Conservation (phyloP, 305 asterid genomes). For the Rubia balearica region DNA sequence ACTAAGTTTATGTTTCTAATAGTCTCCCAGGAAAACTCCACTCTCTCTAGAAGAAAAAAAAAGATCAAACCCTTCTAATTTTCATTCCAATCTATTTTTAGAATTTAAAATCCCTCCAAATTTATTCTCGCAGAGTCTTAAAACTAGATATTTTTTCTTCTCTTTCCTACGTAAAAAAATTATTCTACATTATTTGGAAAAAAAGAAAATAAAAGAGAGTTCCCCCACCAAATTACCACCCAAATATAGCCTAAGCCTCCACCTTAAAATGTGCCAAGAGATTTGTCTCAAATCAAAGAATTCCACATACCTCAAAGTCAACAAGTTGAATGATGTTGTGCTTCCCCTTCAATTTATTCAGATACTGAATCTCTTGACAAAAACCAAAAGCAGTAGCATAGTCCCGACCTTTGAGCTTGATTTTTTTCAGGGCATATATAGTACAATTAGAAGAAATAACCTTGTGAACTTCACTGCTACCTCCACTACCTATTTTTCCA, state of each 20-base stretch:
- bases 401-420: slow-evolving; percentile 96
- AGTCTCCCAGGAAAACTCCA: background rate
- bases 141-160: background rate
- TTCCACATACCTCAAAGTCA: slow-evolving; percentile 68
- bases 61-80: too few species aligned
- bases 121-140: background rate
- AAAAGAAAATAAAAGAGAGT: background rate
- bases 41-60: background rate
- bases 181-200: background rate
- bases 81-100: background rate
- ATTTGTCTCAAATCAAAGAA: background rate
- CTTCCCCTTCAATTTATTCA: slow-evolving; percentile 74
- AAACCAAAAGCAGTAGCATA: slow-evolving; percentile 93
- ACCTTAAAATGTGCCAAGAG: background rate
- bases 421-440: slow-evolving; percentile 87
- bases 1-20: too few species aligned
- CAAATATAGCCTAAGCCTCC: background rate
- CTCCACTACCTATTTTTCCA: slow-evolving; percentile 98
- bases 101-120: background rate
- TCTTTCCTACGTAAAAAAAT: background rate
- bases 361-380: slow-evolving; percentile 87
- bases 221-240: too few species aligned
- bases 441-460: slow-evolving; percentile 87
- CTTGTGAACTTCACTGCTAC: slow-evolving; percentile 97
- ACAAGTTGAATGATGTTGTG: slow-evolving; percentile 84